Percentiles rank a stretch among this genome's conserved stretches.
Conservation (phyloP, 2,329 filamentous ascomycete species). For the Boeremia exigua region DNA sequence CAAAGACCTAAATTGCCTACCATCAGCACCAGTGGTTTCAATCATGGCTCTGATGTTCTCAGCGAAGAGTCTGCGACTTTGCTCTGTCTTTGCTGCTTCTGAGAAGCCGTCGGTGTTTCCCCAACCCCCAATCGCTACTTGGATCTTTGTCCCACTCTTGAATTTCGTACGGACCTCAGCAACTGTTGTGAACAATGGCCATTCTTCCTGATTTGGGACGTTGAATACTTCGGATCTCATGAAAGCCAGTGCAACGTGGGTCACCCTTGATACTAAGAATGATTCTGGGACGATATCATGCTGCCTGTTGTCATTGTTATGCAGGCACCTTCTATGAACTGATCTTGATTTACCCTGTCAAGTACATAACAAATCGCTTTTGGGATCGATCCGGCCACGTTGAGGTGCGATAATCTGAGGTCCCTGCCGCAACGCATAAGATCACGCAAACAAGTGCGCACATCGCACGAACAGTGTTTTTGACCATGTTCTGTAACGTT, state of each 20-base stretch:
- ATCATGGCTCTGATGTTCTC: conserved; percentile 70
- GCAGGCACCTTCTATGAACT: not conserved
- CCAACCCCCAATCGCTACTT: conserved; percentile 73
- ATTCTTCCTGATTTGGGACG: conserved; percentile 22
- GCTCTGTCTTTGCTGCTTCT: conserved; percentile 58
- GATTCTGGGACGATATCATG: conserved; percentile 35
- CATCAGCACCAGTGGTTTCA: conserved; percentile 67
- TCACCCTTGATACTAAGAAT: conserved; percentile 24
- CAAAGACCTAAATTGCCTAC: conserved; percentile 35
- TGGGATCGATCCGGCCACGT: not conserved
- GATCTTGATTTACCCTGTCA: conserved; percentile 7
- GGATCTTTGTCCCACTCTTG: conserved; percentile 49
- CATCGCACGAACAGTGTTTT: not conserved
- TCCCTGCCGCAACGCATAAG: not conserved
- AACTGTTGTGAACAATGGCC: conserved; percentile 38
- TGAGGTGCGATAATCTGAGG: not conserved
- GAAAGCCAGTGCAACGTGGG: conserved; percentile 41
- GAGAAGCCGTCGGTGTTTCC: conserved; percentile 71
- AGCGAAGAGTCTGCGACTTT: conserved; percentile 65
- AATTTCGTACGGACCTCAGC: conserved; percentile 53
- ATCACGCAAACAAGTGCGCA: not conserved
- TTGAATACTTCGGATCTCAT: conserved; percentile 41
- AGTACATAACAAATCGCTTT: conserved; percentile 3
- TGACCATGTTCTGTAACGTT: not conserved
- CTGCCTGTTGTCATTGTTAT: conserved; percentile 25